phyloP scores from a whole-genome alignment of 1,284 basidiomycete genomes.

The Leccinum solheimii region DNA sequence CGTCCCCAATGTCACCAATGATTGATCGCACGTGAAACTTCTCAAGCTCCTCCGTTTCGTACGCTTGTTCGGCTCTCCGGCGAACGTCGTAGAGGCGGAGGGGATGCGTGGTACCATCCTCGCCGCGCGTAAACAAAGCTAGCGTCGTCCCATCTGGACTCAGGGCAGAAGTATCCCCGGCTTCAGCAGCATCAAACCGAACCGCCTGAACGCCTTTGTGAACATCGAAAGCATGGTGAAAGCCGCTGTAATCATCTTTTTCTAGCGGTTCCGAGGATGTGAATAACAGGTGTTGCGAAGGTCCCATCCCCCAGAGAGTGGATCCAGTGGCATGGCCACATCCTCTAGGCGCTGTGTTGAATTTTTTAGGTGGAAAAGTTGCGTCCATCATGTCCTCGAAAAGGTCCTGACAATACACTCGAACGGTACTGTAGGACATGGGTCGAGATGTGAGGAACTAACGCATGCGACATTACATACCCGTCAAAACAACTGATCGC shows the following conservation, averaged over 20 bases:
- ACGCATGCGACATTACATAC: constrained; percentile 22
- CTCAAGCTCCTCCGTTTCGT: constrained; percentile 32
- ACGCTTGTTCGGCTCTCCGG: constrained; percentile 30
- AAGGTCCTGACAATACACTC: constrained; percentile 22
- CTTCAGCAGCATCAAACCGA: constrained; percentile 46
- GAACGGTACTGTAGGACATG: constrained; percentile 18
- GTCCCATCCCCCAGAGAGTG: constrained; percentile 54
- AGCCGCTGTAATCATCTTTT: constrained; percentile 36
- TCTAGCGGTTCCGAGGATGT: constrained; percentile 56
- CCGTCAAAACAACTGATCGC: constrained; percentile 37
- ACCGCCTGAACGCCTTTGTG: constrained; percentile 28
- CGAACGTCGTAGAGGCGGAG: constrained; percentile 58
- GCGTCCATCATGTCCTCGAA: constrained; percentile 28
- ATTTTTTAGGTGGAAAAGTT: constrained; percentile 2
- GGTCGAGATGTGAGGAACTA: not conserved
- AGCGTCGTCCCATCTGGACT: constrained; percentile 46
- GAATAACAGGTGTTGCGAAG: constrained; percentile 46
- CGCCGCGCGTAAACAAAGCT: constrained; percentile 48
- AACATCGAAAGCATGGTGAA: constrained; percentile 54
- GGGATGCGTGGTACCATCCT: constrained; percentile 32
- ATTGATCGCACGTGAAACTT: constrained; percentile 19
- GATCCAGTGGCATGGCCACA: constrained; percentile 43
- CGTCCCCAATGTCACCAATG: constrained; percentile 27
- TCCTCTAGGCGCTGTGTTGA: constrained; percentile 24
- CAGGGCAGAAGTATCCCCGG: constrained; percentile 55